Conservation (phyloP, 2,329 filamentous ascomycete species). For the Grosmannia clavigera region DNA sequence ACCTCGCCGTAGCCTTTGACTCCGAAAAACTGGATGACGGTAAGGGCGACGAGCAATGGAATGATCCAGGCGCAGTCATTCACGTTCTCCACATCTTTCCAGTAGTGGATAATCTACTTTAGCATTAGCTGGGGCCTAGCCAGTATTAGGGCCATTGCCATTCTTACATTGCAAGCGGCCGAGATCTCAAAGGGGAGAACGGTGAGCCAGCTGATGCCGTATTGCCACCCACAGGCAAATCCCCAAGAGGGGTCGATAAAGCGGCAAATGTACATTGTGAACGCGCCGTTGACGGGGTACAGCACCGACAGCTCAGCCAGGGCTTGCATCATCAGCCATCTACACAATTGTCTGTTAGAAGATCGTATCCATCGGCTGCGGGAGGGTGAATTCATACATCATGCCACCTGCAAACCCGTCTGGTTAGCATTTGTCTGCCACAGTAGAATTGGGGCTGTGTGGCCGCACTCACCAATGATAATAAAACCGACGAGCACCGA, state of each 20-base stretch:
- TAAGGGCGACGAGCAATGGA: slow-evolving; percentile 38
- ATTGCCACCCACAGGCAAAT: slow-evolving; percentile 42
- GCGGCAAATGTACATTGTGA: slow-evolving; percentile 47
- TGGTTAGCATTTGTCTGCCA: not conserved
- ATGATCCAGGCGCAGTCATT: slow-evolving; percentile 43
- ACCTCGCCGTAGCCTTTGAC: slow-evolving; percentile 45
- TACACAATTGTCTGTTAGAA: not conserved
- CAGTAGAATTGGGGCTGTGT: not conserved
- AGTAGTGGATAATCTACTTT: slow-evolving; percentile 34
- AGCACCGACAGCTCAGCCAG: slow-evolving; percentile 47
- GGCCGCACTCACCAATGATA: slow-evolving; percentile 24
- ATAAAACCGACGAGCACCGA: slow-evolving; percentile 35
- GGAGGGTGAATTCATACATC: slow-evolving; percentile 42
- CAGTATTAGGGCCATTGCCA: not conserved
- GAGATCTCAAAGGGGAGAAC: slow-evolving; percentile 41
- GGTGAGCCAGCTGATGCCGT: slow-evolving; percentile 35
- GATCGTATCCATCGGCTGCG: not conserved
- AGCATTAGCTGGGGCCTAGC: not conserved
- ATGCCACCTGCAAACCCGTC: slow-evolving; percentile 21
- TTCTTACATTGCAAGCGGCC: slow-evolving; percentile 29
- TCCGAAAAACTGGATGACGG: slow-evolving; percentile 40
- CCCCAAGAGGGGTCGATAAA: slow-evolving; percentile 49
- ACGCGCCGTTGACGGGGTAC: slow-evolving; percentile 49
- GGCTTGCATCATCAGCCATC: slow-evolving; percentile 30
- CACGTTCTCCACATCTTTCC: slow-evolving; percentile 29